Conservation (phyloP, 176 grass and related monocot species). For the Leersia perrieri region DNA sequence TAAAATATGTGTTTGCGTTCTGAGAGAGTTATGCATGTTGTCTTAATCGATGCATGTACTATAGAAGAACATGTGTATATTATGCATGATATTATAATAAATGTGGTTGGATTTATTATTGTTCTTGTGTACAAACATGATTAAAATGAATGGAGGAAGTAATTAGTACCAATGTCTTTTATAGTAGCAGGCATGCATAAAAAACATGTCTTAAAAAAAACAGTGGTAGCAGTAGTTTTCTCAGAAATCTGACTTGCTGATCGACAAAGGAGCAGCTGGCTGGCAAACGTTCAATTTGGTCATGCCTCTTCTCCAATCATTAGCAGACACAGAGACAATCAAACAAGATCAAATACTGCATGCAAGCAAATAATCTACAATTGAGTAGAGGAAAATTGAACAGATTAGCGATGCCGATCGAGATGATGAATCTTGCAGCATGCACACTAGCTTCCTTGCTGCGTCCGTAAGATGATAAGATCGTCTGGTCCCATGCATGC, state of each 20-base stretch:
- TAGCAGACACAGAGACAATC: constrained; percentile 31
- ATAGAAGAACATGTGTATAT: too few relatives aligned
- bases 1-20: too few relatives aligned
- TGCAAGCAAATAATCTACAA: constrained; percentile 26
- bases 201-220: not conserved
- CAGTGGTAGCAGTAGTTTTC: too few relatives aligned
- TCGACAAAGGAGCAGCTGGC: not conserved
- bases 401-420: too few relatives aligned
- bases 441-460: not conserved
- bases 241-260: not conserved
- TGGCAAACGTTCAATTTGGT: not conserved
- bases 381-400: not conserved
- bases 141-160: too few relatives aligned
- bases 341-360: constrained; percentile 26
- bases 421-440: constrained; percentile 27
- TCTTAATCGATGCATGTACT: too few relatives aligned
- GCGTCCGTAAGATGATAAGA: constrained; percentile 6
- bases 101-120: too few relatives aligned
- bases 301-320: constrained; percentile 40
- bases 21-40: too few relatives aligned
- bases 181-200: not conserved
- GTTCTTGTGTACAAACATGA: too few relatives aligned
- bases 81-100: too few relatives aligned
- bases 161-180: too few relatives aligned
- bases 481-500: constrained; percentile 20